These are phyloP conservation scores for Grammothele lineata DNA, from an alignment of 768 basidiomycete genomes.

Conservation along the genomic window DNA sequence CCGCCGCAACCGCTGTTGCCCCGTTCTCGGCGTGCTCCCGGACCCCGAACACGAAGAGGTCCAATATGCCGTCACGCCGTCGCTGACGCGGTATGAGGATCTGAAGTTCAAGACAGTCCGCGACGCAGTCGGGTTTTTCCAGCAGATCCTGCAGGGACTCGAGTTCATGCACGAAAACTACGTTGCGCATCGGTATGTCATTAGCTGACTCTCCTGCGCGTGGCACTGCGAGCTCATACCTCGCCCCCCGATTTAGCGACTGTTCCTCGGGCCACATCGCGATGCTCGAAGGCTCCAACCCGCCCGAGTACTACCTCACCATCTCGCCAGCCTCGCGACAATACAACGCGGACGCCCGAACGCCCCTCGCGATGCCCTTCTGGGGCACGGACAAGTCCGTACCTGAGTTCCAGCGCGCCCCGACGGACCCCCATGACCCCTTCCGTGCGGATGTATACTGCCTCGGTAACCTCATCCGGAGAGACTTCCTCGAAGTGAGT, in stretches of 20 bases:
- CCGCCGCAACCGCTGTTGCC: not conserved
- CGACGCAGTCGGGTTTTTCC: not conserved
- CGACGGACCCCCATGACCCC: conserved; percentile 14
- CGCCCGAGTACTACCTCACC: conserved; percentile 21
- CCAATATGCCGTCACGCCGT: not conserved
- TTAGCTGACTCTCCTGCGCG: too few relatives aligned
- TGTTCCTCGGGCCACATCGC: conserved; percentile 15
- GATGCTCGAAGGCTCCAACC: conserved; percentile 9
- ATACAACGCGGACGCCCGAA: conserved; percentile 20
- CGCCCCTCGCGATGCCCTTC: conserved; percentile 18
- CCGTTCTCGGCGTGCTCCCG: not conserved
- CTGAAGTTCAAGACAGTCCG: not conserved
- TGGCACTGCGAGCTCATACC: too few relatives aligned
- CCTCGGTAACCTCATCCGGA: conserved; percentile 12
- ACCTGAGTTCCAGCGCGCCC: conserved; percentile 25
- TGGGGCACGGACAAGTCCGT: conserved; percentile 38
- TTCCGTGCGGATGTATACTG: too few relatives aligned
- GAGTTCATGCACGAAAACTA: conserved; percentile 11
- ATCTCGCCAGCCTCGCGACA: conserved; percentile 25
- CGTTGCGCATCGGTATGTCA: conserved; percentile 5
- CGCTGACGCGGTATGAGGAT: not conserved
- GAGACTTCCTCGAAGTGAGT: conserved; percentile 7
- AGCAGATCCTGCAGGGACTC: conserved; percentile 1
- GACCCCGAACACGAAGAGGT: not conserved
- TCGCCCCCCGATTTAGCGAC: too few relatives aligned